phyloP scores from a whole-genome alignment of 2,329 filamentous ascomycete genomes.

The Diaporthe batatas region DNA sequence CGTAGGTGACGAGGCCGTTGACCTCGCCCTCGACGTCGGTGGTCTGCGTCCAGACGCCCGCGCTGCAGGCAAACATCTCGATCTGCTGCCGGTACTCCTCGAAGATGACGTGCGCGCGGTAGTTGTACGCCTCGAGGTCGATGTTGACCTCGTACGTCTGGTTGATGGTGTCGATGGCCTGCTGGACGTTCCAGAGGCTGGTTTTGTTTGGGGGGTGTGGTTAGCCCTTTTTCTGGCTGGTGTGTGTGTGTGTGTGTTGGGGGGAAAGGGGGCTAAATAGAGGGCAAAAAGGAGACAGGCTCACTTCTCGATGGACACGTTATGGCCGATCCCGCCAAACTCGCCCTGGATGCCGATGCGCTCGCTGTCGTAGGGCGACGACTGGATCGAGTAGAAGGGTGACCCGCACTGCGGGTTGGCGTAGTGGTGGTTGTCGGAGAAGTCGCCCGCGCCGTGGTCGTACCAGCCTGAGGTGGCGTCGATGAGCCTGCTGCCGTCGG shows the following conservation, averaged over 20 bases:
- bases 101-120: conserved; percentile 71
- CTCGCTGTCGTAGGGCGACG: conserved; percentile 66
- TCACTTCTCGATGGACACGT: conserved; percentile 72
- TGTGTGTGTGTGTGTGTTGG: too few relatives aligned
- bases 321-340: conserved; percentile 77
- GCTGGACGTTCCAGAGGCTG: conserved; percentile 74
- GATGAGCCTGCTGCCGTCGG: conserved; percentile 75
- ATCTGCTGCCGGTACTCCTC: conserved; percentile 73
- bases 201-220: background rate
- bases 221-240: background rate
- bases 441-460: conserved; percentile 78
- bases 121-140: conserved; percentile 73
- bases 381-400: conserved; percentile 72
- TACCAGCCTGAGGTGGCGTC: conserved; percentile 75
- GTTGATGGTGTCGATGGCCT: conserved; percentile 71
- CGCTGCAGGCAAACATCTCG: conserved; percentile 72
- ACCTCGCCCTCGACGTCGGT: conserved; percentile 82
- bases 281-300: conserved; percentile 46
- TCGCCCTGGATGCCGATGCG: conserved; percentile 79
- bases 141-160: conserved; percentile 76
- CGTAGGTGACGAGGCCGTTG: conserved; percentile 78
- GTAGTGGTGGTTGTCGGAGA: conserved; percentile 79
- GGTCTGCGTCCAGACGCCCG: conserved; percentile 80
- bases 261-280: too few relatives aligned
- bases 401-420: conserved; percentile 78